Conservation (phyloP, 2,329 filamentous ascomycete species). For the Exophiala dermatitidis region DNA sequence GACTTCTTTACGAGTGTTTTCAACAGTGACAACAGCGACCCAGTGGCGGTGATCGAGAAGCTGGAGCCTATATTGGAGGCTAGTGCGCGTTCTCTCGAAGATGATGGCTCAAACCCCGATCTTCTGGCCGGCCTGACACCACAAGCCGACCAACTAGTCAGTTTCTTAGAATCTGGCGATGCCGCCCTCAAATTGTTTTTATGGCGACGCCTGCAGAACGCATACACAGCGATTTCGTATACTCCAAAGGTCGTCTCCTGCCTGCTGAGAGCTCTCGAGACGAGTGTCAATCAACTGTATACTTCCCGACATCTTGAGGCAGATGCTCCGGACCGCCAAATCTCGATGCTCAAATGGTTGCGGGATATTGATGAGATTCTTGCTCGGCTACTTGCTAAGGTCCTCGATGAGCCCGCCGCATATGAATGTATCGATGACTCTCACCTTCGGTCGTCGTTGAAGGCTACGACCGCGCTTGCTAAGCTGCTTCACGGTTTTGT, state of each 20-base stretch:
- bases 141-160: slow-evolving; percentile 62
- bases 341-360: slow-evolving; percentile 66
- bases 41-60: slow-evolving; percentile 78
- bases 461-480: slow-evolving; percentile 62
- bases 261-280: slow-evolving; percentile 75
- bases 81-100: neutral
- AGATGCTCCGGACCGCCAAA: slow-evolving; percentile 55
- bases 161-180: slow-evolving; percentile 73
- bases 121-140: neutral
- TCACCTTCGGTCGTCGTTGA: slow-evolving; percentile 66
- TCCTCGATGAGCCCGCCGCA: slow-evolving; percentile 58
- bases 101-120: slow-evolving; percentile 17
- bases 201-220: slow-evolving; percentile 84
- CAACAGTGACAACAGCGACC: slow-evolving; percentile 70
- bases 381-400: slow-evolving; percentile 60
- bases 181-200: slow-evolving; percentile 77
- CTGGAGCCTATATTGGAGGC: slow-evolving; percentile 87
- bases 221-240: slow-evolving; percentile 79
- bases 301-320: slow-evolving; percentile 48
- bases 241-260: slow-evolving; percentile 83
- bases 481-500: slow-evolving; percentile 72
- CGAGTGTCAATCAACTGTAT: slow-evolving; percentile 65
- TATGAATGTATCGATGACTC: slow-evolving; percentile 80
- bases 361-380: slow-evolving; percentile 73
- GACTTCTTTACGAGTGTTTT: slow-evolving; percentile 93